These are phyloP conservation scores for Gastrolobium bilobum DNA, from an alignment of 306 rosid species.

Conservation along the genomic window DNA sequence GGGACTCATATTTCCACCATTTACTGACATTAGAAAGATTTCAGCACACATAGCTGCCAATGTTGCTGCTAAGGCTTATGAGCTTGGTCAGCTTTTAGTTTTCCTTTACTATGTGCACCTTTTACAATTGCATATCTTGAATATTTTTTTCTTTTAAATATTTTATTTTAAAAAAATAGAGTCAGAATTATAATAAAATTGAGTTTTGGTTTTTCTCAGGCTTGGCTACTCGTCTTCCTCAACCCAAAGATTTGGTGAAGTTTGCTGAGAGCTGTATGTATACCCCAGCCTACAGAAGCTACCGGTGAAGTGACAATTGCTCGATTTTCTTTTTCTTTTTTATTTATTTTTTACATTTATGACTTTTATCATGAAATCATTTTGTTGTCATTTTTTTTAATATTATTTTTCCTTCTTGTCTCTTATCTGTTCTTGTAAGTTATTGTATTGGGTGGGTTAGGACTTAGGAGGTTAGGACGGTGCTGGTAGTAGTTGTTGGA, in stretches of 20 bases:
- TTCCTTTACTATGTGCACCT: background rate
- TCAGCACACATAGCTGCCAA: constrained; percentile 97
- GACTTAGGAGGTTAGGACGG: constrained; percentile 43
- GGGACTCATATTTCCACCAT: constrained; percentile 92
- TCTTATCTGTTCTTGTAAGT: constrained; percentile 33
- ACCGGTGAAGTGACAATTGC: constrained; percentile 64
- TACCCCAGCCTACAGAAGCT: constrained; percentile 81
- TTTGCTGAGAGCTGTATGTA: constrained; percentile 98
- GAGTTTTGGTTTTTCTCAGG: constrained; percentile 59
- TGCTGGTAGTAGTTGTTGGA: constrained; percentile 46
- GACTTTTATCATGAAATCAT: constrained; percentile 16
- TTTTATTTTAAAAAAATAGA: background rate
- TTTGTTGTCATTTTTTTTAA: constrained; percentile 39
- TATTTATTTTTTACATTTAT: background rate
- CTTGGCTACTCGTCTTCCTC: constrained; percentile 95
- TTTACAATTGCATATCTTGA: background rate
- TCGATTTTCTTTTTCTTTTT: background rate
- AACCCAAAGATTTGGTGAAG: constrained; percentile 84
- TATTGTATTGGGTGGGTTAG: constrained; percentile 42
- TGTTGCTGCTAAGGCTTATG: constrained; percentile 96
- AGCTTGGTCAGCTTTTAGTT: constrained; percentile 69
- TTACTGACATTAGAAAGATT: constrained; percentile 89
- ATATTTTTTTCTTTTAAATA: background rate
- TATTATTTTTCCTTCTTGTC: constrained; percentile 16
- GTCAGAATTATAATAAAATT: background rate